Evolutionary conservation across 2,329 filamentous ascomycete species (phyloP).

Genomic region (Corniculantispora saksenae): DNA sequence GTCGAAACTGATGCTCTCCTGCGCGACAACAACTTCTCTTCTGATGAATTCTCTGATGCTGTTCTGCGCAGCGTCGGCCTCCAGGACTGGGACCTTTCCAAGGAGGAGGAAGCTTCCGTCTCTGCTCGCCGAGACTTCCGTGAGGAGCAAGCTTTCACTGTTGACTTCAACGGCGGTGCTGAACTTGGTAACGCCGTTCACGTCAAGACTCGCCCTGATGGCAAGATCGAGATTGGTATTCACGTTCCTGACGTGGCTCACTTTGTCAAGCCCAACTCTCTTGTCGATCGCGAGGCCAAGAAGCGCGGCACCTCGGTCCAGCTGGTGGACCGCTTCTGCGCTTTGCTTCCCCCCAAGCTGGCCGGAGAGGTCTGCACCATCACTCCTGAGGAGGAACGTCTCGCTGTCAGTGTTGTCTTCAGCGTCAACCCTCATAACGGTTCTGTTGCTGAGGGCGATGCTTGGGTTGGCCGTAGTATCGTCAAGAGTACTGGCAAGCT

Average conservation of each 20-base stretch:
- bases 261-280: constrained; percentile 94
- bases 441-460: constrained; percentile 77
- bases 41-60: constrained; percentile 96
- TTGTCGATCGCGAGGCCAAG: constrained; percentile 95
- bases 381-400: constrained; percentile 96
- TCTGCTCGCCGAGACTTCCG: constrained; percentile 86
- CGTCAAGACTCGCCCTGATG: constrained; percentile 79
- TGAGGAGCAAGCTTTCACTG: constrained; percentile 82
- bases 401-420: constrained; percentile 89
- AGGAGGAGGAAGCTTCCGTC: constrained; percentile 76
- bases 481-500: constrained; percentile 90
- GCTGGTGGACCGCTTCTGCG: constrained; percentile 96
- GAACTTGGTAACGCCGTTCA: constrained; percentile 90
- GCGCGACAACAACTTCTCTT: constrained; percentile 97
- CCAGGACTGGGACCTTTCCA: constrained; percentile 85
- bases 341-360: constrained; percentile 96
- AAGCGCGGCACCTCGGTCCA: constrained; percentile 96
- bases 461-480: constrained; percentile 91
- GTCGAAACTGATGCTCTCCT: constrained; percentile 97
- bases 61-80: constrained; percentile 90
- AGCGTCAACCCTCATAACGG: constrained; percentile 82
- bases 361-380: constrained; percentile 95
- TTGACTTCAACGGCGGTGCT: constrained; percentile 72
- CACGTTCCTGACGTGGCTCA: constrained; percentile 99
- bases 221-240: constrained; percentile 93